Evolutionary conservation across 768 basidiomycete species (phyloP), one percentile per base, ranked within the genome.

Genomic region (Candolleomyces efflorescens): DNA sequence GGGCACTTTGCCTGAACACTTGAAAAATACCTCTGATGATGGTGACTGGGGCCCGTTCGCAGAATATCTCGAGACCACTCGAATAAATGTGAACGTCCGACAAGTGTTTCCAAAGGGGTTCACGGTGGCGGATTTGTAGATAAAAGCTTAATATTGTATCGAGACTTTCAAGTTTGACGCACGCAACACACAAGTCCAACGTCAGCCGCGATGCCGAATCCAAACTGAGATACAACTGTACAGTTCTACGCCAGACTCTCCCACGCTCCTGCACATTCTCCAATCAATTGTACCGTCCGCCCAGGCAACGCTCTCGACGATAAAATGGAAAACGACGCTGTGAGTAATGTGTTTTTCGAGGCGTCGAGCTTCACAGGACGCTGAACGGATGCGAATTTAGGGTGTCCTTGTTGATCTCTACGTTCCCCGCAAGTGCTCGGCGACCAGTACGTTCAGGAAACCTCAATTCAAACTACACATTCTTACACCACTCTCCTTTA

Each of bases 341-440:
- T 90, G 70, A 61, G 86, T 75, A 63, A 11, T 17, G 6, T 18
- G 44, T 27, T 22, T 58, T 9, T 32, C 7, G 37, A 60, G 60
- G 51, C 26, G 54, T 10, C n/a, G 15, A 38, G n/a, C n/a, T n/a
- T n/a, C n/a, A n/a, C 24, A 46, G 52, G 41, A 49, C 38, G n/a
- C 27, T 51, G n/a, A 47, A 53, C 48, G 60, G 54, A 54, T 17
- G 4, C 53, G 45, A 39, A 57, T 63, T 41, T 61, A 97, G 92
- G 96, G 97, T 78, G 82, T 92, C 73, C 95, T 99, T 75, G 97
- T 99, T 71, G 97, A 98, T 83, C 94, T 99, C 78, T 99, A 99
- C 81, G 95, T 98, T 71, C 97, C 97, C 76, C 92, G 97, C 84
- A 98, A 98, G 78, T 98, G 97, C 75, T 86, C 94, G 71, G 94